Percentiles rank a stretch among this genome's conserved stretches.
phyloP scores from a whole-genome alignment of 2,329 filamentous ascomycete genomes.

The Amphichorda felina region DNA sequence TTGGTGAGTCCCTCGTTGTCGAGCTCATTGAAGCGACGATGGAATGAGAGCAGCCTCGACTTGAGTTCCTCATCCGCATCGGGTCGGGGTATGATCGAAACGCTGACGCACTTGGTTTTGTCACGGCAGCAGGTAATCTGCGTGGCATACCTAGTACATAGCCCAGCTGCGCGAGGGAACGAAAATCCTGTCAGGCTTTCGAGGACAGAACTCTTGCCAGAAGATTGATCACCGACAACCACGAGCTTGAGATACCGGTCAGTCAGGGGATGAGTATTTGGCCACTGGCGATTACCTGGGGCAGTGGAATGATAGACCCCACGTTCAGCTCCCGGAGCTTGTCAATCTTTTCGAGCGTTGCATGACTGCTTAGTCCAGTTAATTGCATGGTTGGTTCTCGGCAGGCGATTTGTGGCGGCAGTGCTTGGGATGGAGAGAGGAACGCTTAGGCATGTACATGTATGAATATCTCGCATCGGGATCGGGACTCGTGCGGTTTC shows the following conservation, averaged over 20 bases:
- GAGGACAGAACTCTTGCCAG: slow-evolving; percentile 1
- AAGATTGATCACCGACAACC: slow-evolving; percentile 1
- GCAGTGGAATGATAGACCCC: slow-evolving; percentile 19
- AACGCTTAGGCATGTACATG: too few species aligned
- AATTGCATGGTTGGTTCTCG: too few species aligned
- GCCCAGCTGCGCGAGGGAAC: slow-evolving; percentile 28
- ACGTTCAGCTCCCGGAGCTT: slow-evolving; percentile 27
- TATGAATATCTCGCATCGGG: too few species aligned
- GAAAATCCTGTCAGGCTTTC: slow-evolving; percentile 36
- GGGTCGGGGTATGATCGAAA: slow-evolving; percentile 28
- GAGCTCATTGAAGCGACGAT: too few species aligned
- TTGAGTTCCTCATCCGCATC: slow-evolving; percentile 6
- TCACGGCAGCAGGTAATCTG: slow-evolving; percentile 32
- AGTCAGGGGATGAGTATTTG: slow-evolving; percentile 72
- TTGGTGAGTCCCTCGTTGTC: too few species aligned
- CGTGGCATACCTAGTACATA: slow-evolving; percentile 37
- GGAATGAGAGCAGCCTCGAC: too few species aligned
- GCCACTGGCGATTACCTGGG: slow-evolving; percentile 36
- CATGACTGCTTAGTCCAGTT: too few species aligned
- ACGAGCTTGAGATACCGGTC: slow-evolving; percentile 4
- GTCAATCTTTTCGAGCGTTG: slow-evolving; percentile 19
- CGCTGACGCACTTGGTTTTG: slow-evolving; percentile 15
- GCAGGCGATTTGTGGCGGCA: too few species aligned
- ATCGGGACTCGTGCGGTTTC: too few species aligned
- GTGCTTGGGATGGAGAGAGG: too few species aligned